A percentile compares a stretch with the other conserved stretches of the same genome.
Conservation (phyloP, 2,329 filamentous ascomycete species). For the Talaromyces pinophilus region DNA sequence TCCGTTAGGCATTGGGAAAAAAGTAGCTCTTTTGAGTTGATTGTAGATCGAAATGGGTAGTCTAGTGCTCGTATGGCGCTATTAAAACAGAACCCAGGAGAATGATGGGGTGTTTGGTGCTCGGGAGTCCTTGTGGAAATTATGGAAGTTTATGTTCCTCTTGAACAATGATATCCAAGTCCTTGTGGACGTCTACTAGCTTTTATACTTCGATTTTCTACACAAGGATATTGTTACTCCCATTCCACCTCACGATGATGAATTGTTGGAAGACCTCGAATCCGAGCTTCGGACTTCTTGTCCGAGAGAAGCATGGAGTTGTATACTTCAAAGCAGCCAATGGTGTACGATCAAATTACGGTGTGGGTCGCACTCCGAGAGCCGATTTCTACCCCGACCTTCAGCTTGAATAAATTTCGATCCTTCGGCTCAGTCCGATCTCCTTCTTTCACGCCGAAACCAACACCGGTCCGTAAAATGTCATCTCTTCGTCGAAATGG, state of each 20-base stretch:
- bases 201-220: background rate
- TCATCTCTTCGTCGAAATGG: conserved; percentile 35
- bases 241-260: background rate
- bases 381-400: background rate
- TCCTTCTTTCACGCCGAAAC: background rate
- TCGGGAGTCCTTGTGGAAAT: background rate
- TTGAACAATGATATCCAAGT: too few species aligned
- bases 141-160: background rate
- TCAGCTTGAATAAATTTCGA: background rate
- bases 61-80: background rate
- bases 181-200: background rate
- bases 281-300: background rate
- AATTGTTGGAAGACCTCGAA: background rate
- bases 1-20: conserved; percentile 14
- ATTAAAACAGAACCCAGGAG: background rate
- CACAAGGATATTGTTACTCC: background rate
- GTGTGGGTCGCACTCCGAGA: conserved; percentile 18
- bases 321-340: background rate
- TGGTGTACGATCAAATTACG: background rate
- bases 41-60: background rate
- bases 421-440: background rate
- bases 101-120: background rate
- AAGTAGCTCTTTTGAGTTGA: too few species aligned
- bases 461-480: conserved; percentile 1
- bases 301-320: background rate